Conservation (phyloP, 208 protist species). For the Crithidia brevicula region DNA sequence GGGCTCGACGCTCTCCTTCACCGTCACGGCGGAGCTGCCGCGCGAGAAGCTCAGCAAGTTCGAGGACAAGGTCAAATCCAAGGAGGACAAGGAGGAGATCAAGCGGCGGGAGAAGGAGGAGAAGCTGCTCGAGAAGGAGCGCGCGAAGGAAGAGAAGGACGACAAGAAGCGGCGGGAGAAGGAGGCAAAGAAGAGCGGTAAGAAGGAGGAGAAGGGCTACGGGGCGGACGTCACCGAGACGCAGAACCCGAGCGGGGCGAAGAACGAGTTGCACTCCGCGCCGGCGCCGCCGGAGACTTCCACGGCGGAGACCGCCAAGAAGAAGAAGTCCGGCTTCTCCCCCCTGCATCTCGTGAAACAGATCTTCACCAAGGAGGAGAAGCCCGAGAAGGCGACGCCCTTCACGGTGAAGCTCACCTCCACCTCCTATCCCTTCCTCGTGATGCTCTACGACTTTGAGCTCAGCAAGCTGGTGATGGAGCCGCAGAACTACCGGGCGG, state of each 20-base stretch:
- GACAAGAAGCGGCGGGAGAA: slow-evolving; percentile 26
- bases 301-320: slow-evolving; percentile 19
- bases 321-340: slow-evolving; percentile 32
- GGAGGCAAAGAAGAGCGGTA: slow-evolving; percentile 15
- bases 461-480: slow-evolving; percentile 43
- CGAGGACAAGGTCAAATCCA: slow-evolving; percentile 45
- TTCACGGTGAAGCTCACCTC: slow-evolving; percentile 42
- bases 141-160: slow-evolving; percentile 42
- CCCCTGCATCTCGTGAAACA: slow-evolving; percentile 25
- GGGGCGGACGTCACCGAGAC: slow-evolving; percentile 33
- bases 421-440: slow-evolving; percentile 44
- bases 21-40: slow-evolving; percentile 34
- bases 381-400: slow-evolving; percentile 33
- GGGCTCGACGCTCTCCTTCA: slow-evolving; percentile 47
- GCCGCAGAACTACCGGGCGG: slow-evolving; percentile 48
- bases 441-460: slow-evolving; percentile 46
- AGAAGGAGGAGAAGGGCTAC: slow-evolving; percentile 23
- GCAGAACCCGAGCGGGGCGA: background rate
- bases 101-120: slow-evolving; percentile 22
- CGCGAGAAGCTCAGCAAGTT: slow-evolving; percentile 36
- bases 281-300: background rate
- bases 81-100: slow-evolving; percentile 44
- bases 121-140: slow-evolving; percentile 42
- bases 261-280: background rate
- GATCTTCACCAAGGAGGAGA: slow-evolving; percentile 42